Evolutionary conservation across 1,284 basidiomycete genomes (phyloP), one percentile per base, ranked within the genome.

Genomic region (Lentinula novae-zelandiae): DNA sequence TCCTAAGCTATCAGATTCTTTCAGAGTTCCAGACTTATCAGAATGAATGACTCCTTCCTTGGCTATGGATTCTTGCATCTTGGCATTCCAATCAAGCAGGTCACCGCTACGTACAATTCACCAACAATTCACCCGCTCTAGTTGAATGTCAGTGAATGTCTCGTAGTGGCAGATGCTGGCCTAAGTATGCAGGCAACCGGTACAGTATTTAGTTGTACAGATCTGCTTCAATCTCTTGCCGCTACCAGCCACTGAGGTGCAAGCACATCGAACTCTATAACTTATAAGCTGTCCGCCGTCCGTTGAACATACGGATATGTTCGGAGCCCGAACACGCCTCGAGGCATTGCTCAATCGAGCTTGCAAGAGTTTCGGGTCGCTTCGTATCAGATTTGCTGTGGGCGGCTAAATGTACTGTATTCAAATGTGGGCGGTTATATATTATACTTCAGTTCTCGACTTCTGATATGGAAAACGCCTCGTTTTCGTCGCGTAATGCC

Each of bases 381-480:
- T 8, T 51, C 49, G 49, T 15, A 33, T 34, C 49, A 51, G 27
- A 13, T 33, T 31, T 33, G 27, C 31, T 17, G 49, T 51, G 49
- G 49, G 49, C 49, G 49, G 49, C 49, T 51, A 51, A 31, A 4
- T 51, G 17, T 2, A 38, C 12, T 20, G 13, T 46, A n/a, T 46
- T 20, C 27, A 27, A 22, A 27, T n/a, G 27, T 4, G 27, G 27
- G 27, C 27, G 27, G 22, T 22, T 22, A n/a, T n/a, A n/a, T n/a
- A n/a, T n/a, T n/a, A 22, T 22, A n/a, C 17, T n/a, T 20, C 48
- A 50, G 1, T 20, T 27, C 27, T 27, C 27, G 27, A 27, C 36
- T 54, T 54, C 39, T 44, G 53, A 42, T 44, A 42, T n/a, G 39
- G 13, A 40, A 40, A 39, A 34, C n/a, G 53, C 57, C 57, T 58